Evolutionary conservation across 2,329 filamentous ascomycete genomes (phyloP).

Genomic region (Clonostachys byssicola): DNA sequence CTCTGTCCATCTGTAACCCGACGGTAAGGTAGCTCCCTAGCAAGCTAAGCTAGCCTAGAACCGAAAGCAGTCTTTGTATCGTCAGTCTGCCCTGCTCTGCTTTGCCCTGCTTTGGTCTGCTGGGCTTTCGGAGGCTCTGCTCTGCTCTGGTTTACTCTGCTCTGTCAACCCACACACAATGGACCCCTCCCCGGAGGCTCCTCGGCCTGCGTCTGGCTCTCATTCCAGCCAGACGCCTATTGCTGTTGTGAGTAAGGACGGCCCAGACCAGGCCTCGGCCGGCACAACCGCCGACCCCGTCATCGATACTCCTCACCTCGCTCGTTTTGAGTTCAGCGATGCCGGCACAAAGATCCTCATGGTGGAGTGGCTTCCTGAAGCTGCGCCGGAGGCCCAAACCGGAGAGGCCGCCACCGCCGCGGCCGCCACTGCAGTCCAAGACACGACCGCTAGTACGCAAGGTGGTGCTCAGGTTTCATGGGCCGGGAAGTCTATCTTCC

Average conservation of each 20-base stretch:
- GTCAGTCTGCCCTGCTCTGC: no score
- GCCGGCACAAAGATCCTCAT: slow-evolving; percentile 89
- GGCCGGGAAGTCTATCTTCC: slow-evolving; percentile 72
- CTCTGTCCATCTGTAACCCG: no score
- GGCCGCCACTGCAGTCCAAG: background rate
- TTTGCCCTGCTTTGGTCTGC: no score
- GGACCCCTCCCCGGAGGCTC: slow-evolving; percentile 4
- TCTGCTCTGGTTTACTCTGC: no score
- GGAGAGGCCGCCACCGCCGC: slow-evolving; percentile 5
- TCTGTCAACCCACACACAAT: slow-evolving; percentile 1
- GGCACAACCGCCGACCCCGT: background rate
- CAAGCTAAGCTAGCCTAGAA: no score
- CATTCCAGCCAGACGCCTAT: background rate
- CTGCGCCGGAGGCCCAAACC: slow-evolving; percentile 3
- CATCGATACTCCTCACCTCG: slow-evolving; percentile 29
- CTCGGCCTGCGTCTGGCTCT: slow-evolving; percentile 1
- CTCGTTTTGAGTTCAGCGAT: slow-evolving; percentile 84
- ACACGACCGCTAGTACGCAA: slow-evolving; percentile 1
- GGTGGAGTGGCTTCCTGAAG: slow-evolving; percentile 73
- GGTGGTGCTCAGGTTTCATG: slow-evolving; percentile 71
- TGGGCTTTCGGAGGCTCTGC: no score
- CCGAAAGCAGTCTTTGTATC: no score
- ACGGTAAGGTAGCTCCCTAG: no score
- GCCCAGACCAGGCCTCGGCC: no score
- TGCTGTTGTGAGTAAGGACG: background rate